These are phyloP conservation scores for Intubia oerlemansii DNA, from an alignment of 2,329 filamentous ascomycete species.

Conservation along the genomic window DNA sequence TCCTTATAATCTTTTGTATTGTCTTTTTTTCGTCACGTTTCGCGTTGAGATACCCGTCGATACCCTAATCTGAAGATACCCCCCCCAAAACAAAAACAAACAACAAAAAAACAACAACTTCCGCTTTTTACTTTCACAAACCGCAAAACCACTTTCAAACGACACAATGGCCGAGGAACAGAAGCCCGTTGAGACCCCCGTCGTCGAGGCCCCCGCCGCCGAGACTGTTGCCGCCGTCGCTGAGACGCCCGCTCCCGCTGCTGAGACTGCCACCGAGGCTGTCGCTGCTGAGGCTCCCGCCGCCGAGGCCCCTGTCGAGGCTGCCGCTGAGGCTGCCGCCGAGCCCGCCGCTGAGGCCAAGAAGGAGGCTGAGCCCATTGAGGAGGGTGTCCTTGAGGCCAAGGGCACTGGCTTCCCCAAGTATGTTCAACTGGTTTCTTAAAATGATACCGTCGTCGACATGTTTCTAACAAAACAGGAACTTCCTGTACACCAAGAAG, in stretches of 20 bases:
- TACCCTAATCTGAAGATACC: slow-evolving; percentile 8
- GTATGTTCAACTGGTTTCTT: slow-evolving; percentile 33
- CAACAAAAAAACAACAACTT: not conserved
- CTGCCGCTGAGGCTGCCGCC: slow-evolving; percentile 18
- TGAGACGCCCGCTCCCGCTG: slow-evolving; percentile 9
- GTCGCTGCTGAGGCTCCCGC: slow-evolving; percentile 18
- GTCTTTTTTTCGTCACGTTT: slow-evolving; percentile 13
- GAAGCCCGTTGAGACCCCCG: slow-evolving; percentile 43
- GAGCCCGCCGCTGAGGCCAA: slow-evolving; percentile 18
- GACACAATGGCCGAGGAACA: slow-evolving; percentile 51
- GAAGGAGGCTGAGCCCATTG: slow-evolving; percentile 29
- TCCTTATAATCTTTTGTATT: slow-evolving; percentile 12
- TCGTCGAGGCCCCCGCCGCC: slow-evolving; percentile 13
- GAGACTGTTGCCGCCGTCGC: no score
- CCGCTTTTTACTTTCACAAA: no score
- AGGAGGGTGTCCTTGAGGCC: slow-evolving; percentile 73
- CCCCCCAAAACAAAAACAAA: slow-evolving; percentile 2
- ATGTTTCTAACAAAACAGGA: slow-evolving; percentile 20
- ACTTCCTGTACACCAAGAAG: slow-evolving; percentile 78
- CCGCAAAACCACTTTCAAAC: slow-evolving; percentile 6
- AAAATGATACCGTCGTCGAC: slow-evolving; percentile 14
- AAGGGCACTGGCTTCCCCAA: slow-evolving; percentile 76
- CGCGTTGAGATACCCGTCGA: slow-evolving; percentile 9
- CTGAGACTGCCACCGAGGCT: slow-evolving; percentile 14
- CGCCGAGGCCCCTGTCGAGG: slow-evolving; percentile 17